Percentiles rank a stretch among this genome's conserved stretches.
Conservation (phyloP, 139 green algal genomes). For the Chlorella sp. region DNA sequence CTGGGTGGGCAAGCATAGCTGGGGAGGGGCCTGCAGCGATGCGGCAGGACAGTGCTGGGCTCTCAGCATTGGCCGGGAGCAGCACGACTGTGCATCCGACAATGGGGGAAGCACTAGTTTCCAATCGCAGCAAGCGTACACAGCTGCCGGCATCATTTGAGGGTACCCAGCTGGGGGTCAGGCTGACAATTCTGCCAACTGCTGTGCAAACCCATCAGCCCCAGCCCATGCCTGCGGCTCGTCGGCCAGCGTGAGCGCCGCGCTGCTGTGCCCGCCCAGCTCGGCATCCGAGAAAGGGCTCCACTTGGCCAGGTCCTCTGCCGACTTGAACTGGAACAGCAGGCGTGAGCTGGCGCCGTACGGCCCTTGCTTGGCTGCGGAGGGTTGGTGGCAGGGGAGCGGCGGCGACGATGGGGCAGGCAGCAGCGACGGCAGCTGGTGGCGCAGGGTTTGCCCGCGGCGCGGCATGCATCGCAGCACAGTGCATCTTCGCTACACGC, state of each 20-base stretch:
- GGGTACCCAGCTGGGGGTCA: too few relatives aligned
- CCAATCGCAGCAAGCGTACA: too few relatives aligned
- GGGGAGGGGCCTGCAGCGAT: too few relatives aligned
- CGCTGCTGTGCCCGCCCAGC: conserved; percentile 49
- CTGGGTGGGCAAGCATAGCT: not conserved
- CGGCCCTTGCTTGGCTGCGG: conserved; percentile 2
- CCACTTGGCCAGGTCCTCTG: conserved; percentile 52
- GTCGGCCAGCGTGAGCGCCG: conserved; percentile 34
- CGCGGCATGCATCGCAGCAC: not conserved
- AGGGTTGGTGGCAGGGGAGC: not conserved
- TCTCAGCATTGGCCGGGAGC: too few relatives aligned
- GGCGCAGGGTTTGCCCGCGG: not conserved
- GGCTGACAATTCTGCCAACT: too few relatives aligned
- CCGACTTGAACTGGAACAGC: conserved; percentile 48
- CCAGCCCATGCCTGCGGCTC: conserved; percentile 5
- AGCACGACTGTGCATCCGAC: too few relatives aligned
- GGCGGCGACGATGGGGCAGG: not conserved
- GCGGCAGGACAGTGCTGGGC: too few relatives aligned
- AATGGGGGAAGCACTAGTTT: too few relatives aligned
- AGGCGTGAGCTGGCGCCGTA: conserved; percentile 6
- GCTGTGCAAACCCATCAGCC: too few relatives aligned
- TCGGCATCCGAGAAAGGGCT: conserved; percentile 49
- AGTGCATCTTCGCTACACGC: not conserved
- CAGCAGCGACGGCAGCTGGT: not conserved
- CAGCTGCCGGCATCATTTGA: too few relatives aligned